Evolutionary conservation across 805 yeast species (phyloP).

Genomic region (Candida qinlingensis): DNA sequence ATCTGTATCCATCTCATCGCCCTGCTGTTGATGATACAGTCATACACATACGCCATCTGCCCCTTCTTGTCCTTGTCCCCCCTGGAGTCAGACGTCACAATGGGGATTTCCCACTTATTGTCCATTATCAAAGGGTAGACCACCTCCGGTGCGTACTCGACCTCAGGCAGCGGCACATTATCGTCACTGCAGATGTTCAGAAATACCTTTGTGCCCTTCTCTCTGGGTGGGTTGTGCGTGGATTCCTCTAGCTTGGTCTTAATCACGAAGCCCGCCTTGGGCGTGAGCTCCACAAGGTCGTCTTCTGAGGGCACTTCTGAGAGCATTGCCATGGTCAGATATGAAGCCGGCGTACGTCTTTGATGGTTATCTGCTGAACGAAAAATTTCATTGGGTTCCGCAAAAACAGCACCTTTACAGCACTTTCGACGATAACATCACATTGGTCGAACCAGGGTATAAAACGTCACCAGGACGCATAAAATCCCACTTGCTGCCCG

Average conservation of each 20-base stretch:
- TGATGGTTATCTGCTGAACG: too few relatives aligned
- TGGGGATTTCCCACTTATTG: slow-evolving; percentile 82
- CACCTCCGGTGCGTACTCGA: slow-evolving; percentile 45
- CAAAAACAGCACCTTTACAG: too few relatives aligned
- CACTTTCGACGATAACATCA: too few relatives aligned
- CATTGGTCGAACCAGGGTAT: too few relatives aligned
- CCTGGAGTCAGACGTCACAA: slow-evolving; percentile 57
- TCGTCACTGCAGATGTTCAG: slow-evolving; percentile 69
- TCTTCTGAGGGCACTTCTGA: background rate
- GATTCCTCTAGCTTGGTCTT: slow-evolving; percentile 45
- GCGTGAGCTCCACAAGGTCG: slow-evolving; percentile 25
- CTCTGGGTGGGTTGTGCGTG: background rate
- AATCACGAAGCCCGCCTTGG: slow-evolving; percentile 68
- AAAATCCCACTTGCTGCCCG: too few relatives aligned
- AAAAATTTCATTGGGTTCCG: too few relatives aligned
- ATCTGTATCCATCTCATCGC: slow-evolving; percentile 58
- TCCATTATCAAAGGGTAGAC: slow-evolving; percentile 62
- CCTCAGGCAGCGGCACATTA: slow-evolving; percentile 59
- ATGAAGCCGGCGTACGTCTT: too few relatives aligned
- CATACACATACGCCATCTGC: slow-evolving; percentile 56
- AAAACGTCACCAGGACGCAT: too few relatives aligned
- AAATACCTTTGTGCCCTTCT: slow-evolving; percentile 58
- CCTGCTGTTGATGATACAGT: slow-evolving; percentile 67
- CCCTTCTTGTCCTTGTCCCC: slow-evolving; percentile 68
- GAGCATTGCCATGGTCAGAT: background rate